Percentiles rank a stretch among this genome's conserved stretches.
These are phyloP conservation scores for Colletotrichum scovillei DNA, from an alignment of 2,329 filamentous ascomycete genomes.

Conservation along the genomic window DNA sequence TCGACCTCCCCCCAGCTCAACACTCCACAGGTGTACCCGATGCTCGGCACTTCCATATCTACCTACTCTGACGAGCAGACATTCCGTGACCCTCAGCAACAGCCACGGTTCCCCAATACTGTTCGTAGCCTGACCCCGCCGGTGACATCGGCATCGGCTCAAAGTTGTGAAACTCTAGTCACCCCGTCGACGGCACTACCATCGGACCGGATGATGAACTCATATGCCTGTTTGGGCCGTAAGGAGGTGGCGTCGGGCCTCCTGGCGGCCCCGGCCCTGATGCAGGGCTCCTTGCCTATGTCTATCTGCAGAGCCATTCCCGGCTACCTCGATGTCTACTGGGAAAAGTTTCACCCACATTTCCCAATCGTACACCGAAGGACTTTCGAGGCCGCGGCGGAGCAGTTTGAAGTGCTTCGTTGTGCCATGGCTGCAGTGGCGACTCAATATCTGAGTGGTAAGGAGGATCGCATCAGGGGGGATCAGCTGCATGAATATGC, in stretches of 20 bases:
- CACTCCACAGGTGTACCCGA: conserved; percentile 45
- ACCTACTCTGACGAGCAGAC: conserved; percentile 49
- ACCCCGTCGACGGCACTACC: conserved; percentile 54
- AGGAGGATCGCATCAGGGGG: conserved; percentile 62
- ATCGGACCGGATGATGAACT: conserved; percentile 46
- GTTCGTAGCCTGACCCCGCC: conserved; percentile 63
- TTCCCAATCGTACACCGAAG: conserved; percentile 64
- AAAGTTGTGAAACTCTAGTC: conserved; percentile 62
- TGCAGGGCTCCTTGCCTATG: conserved; percentile 48
- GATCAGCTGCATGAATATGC: conserved; percentile 63
- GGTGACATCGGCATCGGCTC: conserved; percentile 54
- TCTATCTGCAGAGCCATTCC: conserved; percentile 57
- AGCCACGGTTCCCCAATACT: conserved; percentile 52
- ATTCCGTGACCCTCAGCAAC: conserved; percentile 49
- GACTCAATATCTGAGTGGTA: conserved; percentile 60
- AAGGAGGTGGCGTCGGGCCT: conserved; percentile 53
- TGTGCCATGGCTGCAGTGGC: conserved; percentile 69
- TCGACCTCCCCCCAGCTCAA: conserved; percentile 40
- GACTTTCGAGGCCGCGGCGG: conserved; percentile 54
- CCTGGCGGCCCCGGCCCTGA: conserved; percentile 50
- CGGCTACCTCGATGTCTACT: conserved; percentile 63
- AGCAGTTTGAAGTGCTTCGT: conserved; percentile 55
- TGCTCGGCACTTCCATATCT: conserved; percentile 49
- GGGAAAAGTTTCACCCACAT: conserved; percentile 60
- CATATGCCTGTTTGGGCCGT: conserved; percentile 50